Percentiles rank a stretch among this genome's conserved stretches.
Evolutionary conservation across 2,329 filamentous ascomycete genomes (phyloP).

Genomic region (Fusarium irregulare): DNA sequence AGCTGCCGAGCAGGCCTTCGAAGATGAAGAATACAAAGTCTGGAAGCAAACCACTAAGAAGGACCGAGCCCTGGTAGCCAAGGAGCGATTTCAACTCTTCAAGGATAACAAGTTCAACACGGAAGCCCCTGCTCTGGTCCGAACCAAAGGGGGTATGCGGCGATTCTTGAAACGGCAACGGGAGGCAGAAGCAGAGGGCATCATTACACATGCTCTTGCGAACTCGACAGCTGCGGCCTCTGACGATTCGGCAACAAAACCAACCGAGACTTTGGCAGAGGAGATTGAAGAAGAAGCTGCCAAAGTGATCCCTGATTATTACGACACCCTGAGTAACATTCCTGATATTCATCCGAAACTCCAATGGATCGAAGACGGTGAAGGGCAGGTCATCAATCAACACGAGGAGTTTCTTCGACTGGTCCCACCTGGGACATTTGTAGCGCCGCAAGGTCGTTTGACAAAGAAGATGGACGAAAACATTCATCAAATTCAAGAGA

Average conservation of each 20-base stretch:
- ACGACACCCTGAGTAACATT: constrained; percentile 85
- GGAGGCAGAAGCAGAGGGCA: constrained; percentile 67
- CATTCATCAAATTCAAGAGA: constrained; percentile 95
- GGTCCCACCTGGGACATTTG: constrained; percentile 79
- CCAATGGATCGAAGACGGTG: constrained; percentile 88
- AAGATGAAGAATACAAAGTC: constrained; percentile 95
- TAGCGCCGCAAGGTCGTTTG: constrained; percentile 77
- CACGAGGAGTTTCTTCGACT: constrained; percentile 86
- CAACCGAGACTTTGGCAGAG: constrained; percentile 85
- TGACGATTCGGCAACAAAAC: constrained; percentile 60
- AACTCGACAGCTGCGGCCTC: constrained; percentile 54
- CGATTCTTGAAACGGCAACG: constrained; percentile 85
- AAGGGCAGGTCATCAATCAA: constrained; percentile 89
- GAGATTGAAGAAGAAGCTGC: constrained; percentile 93
- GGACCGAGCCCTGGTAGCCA: constrained; percentile 86
- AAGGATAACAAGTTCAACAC: constrained; percentile 84
- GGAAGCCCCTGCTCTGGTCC: constrained; percentile 87
- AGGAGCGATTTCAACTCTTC: constrained; percentile 88
- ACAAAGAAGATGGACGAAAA: constrained; percentile 88
- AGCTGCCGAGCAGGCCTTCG: constrained; percentile 78
- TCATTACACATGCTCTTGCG: constrained; percentile 53
- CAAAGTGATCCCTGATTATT: constrained; percentile 90
- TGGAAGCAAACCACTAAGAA: constrained; percentile 99
- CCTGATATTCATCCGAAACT: constrained; percentile 84
- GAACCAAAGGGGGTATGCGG: constrained; percentile 89